Evolutionary conservation across 2,329 filamentous ascomycete species (phyloP).

Genomic region (Diaporthe batatas): DNA sequence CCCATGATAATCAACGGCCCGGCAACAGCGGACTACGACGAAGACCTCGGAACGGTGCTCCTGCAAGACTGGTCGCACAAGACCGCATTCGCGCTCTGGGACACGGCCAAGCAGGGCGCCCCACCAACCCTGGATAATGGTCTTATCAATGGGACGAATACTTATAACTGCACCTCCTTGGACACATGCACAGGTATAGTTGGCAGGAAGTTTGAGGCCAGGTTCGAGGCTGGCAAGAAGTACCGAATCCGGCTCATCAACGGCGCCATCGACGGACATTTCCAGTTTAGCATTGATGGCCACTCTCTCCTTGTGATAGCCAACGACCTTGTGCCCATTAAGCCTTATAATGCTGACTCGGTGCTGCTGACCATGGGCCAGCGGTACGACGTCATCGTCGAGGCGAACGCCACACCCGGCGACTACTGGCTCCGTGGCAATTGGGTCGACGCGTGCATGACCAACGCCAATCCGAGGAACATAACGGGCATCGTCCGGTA

Average conservation of each 20-base stretch:
- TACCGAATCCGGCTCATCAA: conserved; percentile 64
- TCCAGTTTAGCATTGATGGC: conserved; percentile 67
- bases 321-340: conserved; percentile 69
- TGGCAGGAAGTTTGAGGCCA: conserved; percentile 48
- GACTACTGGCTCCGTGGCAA: conserved; percentile 48
- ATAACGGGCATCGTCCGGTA: conserved; percentile 49
- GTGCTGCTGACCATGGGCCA: conserved; percentile 61
- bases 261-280: conserved; percentile 57
- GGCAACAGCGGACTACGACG: conserved; percentile 60
- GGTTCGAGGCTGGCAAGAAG: conserved; percentile 54
- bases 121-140: conserved; percentile 45
- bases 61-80: conserved; percentile 64
- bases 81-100: conserved; percentile 44
- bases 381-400: conserved; percentile 45
- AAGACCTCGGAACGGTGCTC: conserved; percentile 62
- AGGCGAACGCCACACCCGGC: conserved; percentile 37
- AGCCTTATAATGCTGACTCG: conserved; percentile 63
- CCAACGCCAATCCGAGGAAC: conserved; percentile 41
- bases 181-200: conserved; percentile 42
- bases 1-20: conserved; percentile 62
- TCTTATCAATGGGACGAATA: conserved; percentile 44
- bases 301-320: conserved; percentile 71
- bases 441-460: conserved; percentile 42
- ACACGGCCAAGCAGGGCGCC: conserved; percentile 40
- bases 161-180: conserved; percentile 36